These are phyloP conservation scores for Vicia sativa DNA, from an alignment of 306 rosid genomes.

Conservation along the genomic window DNA sequence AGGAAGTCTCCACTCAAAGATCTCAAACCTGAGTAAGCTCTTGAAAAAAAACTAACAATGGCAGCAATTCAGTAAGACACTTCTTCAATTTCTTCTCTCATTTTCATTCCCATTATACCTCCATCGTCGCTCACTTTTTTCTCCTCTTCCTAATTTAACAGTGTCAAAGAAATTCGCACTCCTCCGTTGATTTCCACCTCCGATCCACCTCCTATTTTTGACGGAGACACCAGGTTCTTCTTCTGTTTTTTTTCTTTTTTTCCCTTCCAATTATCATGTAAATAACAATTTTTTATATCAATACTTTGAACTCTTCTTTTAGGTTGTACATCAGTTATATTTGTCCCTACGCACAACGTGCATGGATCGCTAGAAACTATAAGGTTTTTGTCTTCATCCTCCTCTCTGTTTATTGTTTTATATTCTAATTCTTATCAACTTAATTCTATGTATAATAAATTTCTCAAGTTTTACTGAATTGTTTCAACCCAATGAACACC, in stretches of 20 bases:
- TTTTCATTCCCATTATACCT: background rate
- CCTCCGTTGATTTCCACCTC: slow-evolving; percentile 55
- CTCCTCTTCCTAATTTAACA: background rate
- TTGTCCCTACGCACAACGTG: slow-evolving; percentile 78
- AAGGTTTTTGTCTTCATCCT: slow-evolving; percentile 52
- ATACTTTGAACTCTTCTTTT: background rate
- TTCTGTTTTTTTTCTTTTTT: background rate
- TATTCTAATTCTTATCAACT: background rate
- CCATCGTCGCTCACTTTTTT: background rate
- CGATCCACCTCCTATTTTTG: slow-evolving; percentile 63
- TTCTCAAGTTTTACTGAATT: background rate
- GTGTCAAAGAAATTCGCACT: slow-evolving; percentile 39
- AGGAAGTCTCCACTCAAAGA: no score
- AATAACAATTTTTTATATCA: background rate
- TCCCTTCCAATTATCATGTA: background rate
- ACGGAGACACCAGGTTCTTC: slow-evolving; percentile 69
- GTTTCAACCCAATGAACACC: background rate
- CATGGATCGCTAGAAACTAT: slow-evolving; percentile 76
- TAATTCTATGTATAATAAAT: background rate
- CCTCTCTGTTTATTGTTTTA: background rate
- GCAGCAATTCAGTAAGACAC: slow-evolving; percentile 29
- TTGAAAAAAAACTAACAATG: no score
- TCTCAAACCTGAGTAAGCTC: no score
- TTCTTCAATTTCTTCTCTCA: slow-evolving; percentile 1
- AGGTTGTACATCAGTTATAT: slow-evolving; percentile 55